A percentile compares a stretch with the other conserved stretches of the same genome.
phyloP scores from a whole-genome alignment of 2,329 filamentous ascomycete species.

The Lecanicillium sp. region DNA sequence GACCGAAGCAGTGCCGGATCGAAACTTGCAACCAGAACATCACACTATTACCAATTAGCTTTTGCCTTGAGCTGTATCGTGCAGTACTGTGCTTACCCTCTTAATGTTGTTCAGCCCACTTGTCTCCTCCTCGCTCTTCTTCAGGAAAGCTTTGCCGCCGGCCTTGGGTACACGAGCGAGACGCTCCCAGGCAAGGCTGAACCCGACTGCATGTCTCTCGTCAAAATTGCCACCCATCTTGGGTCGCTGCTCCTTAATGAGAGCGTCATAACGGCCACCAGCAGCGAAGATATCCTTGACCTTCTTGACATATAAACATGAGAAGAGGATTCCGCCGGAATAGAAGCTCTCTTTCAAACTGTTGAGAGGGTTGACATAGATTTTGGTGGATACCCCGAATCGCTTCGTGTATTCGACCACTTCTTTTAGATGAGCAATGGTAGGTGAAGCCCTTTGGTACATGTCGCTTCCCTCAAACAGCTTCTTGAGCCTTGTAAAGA shows the following conservation, averaged over 20 bases:
- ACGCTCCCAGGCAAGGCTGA: slow-evolving; percentile 83
- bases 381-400: slow-evolving; percentile 65
- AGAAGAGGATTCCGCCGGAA: slow-evolving; percentile 75
- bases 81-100: slow-evolving; percentile 40
- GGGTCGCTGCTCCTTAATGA: slow-evolving; percentile 77
- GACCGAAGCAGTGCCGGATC: slow-evolving; percentile 69
- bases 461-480: slow-evolving; percentile 56
- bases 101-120: slow-evolving; percentile 52
- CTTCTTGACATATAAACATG: slow-evolving; percentile 81
- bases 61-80: slow-evolving; percentile 9
- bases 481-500: slow-evolving; percentile 48
- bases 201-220: slow-evolving; percentile 78
- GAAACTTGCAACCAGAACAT: slow-evolving; percentile 84
- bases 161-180: slow-evolving; percentile 58
- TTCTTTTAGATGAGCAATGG: slow-evolving; percentile 71
- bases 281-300: slow-evolving; percentile 82
- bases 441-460: slow-evolving; percentile 65
- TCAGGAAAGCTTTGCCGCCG: slow-evolving; percentile 52
- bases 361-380: slow-evolving; percentile 77
- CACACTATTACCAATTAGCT: slow-evolving; percentile 47
- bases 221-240: slow-evolving; percentile 53
- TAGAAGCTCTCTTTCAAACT: slow-evolving; percentile 92
- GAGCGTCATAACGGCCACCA: slow-evolving; percentile 82
- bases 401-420: slow-evolving; percentile 69
- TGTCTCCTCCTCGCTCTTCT: slow-evolving; percentile 58